These are phyloP conservation scores for Phytophthora pistaciae DNA, from an alignment of 352 stramenopile genomes.

Conservation along the genomic window DNA sequence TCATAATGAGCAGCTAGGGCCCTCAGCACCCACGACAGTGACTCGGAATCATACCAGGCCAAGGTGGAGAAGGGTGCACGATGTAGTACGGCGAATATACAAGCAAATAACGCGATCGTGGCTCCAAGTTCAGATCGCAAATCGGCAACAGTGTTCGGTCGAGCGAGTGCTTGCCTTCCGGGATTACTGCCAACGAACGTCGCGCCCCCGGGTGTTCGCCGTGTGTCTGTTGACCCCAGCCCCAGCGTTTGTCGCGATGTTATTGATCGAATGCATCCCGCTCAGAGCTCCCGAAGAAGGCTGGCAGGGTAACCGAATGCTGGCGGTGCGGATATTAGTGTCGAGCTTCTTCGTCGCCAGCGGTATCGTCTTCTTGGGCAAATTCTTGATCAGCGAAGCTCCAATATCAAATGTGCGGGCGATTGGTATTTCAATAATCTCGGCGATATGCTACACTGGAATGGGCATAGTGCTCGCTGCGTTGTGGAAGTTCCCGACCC, in stretches of 20 bases:
- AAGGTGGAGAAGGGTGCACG: background rate
- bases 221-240: slow-evolving; percentile 26
- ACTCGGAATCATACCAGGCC: too few relatives aligned
- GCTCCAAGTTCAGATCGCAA: slow-evolving; percentile 27
- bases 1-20: background rate
- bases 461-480: slow-evolving; percentile 17
- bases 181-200: slow-evolving; percentile 21
- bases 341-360: slow-evolving; percentile 19
- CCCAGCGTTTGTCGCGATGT: slow-evolving; percentile 8
- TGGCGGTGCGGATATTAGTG: slow-evolving; percentile 14
- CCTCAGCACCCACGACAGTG: background rate
- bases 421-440: slow-evolving; percentile 9
- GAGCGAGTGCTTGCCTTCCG: slow-evolving; percentile 26
- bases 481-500: slow-evolving; percentile 36
- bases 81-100: background rate
- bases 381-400: slow-evolving; percentile 12
- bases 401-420: slow-evolving; percentile 11
- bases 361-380: slow-evolving; percentile 18
- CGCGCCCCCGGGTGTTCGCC: slow-evolving; percentile 5
- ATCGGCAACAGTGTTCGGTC: slow-evolving; percentile 18
- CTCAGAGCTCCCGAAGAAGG: slow-evolving; percentile 15
- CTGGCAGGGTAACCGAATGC: background rate
- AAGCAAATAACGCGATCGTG: background rate
- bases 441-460: slow-evolving; percentile 23
- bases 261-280: slow-evolving; percentile 29